Evolutionary conservation across 306 rosid species (phyloP).

Genomic region (Inga leiocalycina): DNA sequence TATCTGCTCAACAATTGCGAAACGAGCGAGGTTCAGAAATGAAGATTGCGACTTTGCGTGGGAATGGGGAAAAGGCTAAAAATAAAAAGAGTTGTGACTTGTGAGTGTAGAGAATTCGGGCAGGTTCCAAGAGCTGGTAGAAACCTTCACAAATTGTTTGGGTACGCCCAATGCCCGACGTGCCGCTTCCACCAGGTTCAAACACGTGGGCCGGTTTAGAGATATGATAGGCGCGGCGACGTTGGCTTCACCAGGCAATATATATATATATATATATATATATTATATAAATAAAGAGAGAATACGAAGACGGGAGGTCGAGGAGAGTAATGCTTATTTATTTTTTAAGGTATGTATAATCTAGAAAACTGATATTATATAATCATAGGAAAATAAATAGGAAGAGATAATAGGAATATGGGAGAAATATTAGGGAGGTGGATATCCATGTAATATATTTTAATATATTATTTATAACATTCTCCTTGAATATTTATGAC

Average conservation of each 20-base stretch:
- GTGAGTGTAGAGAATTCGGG: constrained; percentile 19
- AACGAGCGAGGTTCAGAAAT: background rate
- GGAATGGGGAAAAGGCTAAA: constrained; percentile 30
- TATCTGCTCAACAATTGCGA: background rate
- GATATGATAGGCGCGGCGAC: background rate
- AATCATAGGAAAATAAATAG: too few relatives aligned
- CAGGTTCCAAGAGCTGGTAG: constrained; percentile 27
- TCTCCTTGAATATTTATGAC: too few relatives aligned
- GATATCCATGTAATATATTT: too few relatives aligned
- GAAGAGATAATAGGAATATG: too few relatives aligned
- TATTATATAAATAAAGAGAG: too few relatives aligned
- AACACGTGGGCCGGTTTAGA: constrained; percentile 31
- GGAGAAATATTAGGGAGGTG: too few relatives aligned
- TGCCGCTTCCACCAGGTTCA: constrained; percentile 15
- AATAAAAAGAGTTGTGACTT: background rate
- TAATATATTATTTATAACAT: too few relatives aligned
- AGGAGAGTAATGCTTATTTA: too few relatives aligned
- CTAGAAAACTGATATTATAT: too few relatives aligned
- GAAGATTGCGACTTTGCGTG: constrained; percentile 28
- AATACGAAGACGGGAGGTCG: too few relatives aligned
- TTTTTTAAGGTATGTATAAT: too few relatives aligned
- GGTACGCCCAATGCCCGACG: constrained; percentile 11
- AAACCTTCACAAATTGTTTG: background rate
- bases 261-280: too few relatives aligned
- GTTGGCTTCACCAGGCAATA: background rate